Evolutionary conservation across 1,139 yeast genomes (phyloP), one percentile per base, ranked within the genome.

Genomic region (Pichia cactophila): DNA sequence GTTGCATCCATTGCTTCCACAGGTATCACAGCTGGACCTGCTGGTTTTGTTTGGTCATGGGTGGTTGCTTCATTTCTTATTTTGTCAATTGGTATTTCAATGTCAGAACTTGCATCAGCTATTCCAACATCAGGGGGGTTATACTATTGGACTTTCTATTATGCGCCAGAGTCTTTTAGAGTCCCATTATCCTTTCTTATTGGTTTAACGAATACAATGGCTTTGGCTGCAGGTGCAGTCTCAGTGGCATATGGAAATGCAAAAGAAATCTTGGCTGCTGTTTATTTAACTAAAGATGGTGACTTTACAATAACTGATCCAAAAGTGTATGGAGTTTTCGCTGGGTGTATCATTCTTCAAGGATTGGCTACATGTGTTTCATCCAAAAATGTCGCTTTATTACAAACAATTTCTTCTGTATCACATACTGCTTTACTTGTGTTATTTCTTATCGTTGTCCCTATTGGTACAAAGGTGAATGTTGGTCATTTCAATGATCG

Each of bases 111-210:
- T 47, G 83, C 82, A 5, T 74, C 81, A 31, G 75, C 86, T 7
- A 77, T 80, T 58, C 89, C 89, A 41, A 83, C 89, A 2, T 74
- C 82, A 23, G 89, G 89, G 45, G 89, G 88, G 3, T 69, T 83
- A 41, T 81, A 78, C 57, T 74, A 67, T 55, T 77, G 79, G 80
- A 75, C 83, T 1, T 74, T 68, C 58, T 68, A 73, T 58, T 78
- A 75, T 54, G 76, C 85, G 5, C 84, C 83, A 10, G 65, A 63
- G 46, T 61, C 59, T 17, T 54, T 65, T 47, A 64, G 71, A 59
- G 65, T 68, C 20, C 69, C 75, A 1, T 57, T 78, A 3, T 73
- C 81, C 26, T 81, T 72, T 58, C 58, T 83, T 46, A 78, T 83
- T 54, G 86, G 86, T 5, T 70, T 77, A 55, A 70, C 81, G 10